These are phyloP conservation scores for Haematococcus sp. DNA, from an alignment of 139 green algal genomes.

Conservation along the genomic window DNA sequence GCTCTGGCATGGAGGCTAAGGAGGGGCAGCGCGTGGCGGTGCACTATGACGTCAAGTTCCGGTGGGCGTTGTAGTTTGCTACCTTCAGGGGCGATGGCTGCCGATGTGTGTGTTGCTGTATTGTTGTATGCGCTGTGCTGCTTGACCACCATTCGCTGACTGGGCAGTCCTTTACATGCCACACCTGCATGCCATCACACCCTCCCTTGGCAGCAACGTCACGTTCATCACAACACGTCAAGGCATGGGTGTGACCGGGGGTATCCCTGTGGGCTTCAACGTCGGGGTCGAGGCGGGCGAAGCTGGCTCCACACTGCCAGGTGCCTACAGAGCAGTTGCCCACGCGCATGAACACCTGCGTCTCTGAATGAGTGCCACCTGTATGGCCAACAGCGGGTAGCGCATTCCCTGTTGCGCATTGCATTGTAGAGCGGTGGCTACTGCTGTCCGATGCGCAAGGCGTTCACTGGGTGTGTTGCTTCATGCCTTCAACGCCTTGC, in stretches of 20 bases:
- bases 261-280: conserved; percentile 86
- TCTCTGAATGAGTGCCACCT: no score
- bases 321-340: no score
- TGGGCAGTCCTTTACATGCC: no score
- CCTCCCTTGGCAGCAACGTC: neutral
- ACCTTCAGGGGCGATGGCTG: neutral
- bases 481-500: no score
- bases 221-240: conserved; percentile 33
- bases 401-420: no score
- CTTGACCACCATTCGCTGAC: no score
- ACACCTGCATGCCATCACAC: no score
- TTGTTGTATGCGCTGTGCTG: no score
- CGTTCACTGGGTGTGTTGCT: no score
- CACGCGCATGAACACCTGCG: no score
- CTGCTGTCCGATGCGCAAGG: neutral
- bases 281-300: conserved; percentile 57
- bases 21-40: conserved; percentile 68
- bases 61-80: neutral
- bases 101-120: neutral
- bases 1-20: conserved; percentile 46
- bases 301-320: conserved; percentile 61
- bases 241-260: conserved; percentile 79
- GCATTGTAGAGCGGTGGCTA: no score
- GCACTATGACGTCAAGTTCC: conserved; percentile 79
- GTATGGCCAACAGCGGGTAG: no score